Percentiles rank a stretch among this genome's conserved stretches.
Evolutionary conservation across 2,329 filamentous ascomycete genomes (phyloP).

Genomic region (Nectriaceae sp.): DNA sequence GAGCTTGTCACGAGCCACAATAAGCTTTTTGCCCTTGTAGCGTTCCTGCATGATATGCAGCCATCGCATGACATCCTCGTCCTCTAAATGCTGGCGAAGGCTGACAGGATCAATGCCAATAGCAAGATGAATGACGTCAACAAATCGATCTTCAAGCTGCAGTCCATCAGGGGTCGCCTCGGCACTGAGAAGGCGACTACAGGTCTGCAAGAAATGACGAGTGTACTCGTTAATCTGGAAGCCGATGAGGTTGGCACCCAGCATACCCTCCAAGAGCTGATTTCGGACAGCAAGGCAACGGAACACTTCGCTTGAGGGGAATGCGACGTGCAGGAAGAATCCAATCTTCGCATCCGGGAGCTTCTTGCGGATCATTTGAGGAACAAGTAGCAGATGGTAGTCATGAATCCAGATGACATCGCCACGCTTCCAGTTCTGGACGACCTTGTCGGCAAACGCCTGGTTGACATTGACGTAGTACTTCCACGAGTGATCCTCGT

Average conservation of each 20-base stretch:
- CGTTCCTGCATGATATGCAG: constrained; percentile 77
- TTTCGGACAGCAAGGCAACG: constrained; percentile 85
- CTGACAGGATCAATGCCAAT: constrained; percentile 89
- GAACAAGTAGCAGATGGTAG: constrained; percentile 89
- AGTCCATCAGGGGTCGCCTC: constrained; percentile 88
- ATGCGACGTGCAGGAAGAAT: constrained; percentile 93
- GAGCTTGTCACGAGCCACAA: constrained; percentile 92
- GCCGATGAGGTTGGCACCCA: constrained; percentile 88
- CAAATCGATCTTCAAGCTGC: constrained; percentile 88
- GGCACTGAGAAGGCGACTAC: constrained; percentile 85
- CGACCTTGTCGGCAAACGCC: constrained; percentile 86
- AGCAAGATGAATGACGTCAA: constrained; percentile 81
- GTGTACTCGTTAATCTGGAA: constrained; percentile 95
- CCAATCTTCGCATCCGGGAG: constrained; percentile 92
- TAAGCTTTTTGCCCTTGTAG: constrained; percentile 85
- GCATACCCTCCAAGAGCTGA: constrained; percentile 86
- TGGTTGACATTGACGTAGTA: constrained; percentile 93
- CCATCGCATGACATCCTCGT: constrained; percentile 76
- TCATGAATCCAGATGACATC: constrained; percentile 96
- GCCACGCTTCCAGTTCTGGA: constrained; percentile 89
- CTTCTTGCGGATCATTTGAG: constrained; percentile 85
- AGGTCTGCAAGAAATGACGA: constrained; percentile 93
- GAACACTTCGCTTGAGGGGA: constrained; percentile 95
- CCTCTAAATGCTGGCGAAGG: constrained; percentile 69
- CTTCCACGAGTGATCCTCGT: constrained; percentile 94